phyloP scores from a whole-genome alignment of 2,329 filamentous ascomycete species.

The Colletotrichum siamense region DNA sequence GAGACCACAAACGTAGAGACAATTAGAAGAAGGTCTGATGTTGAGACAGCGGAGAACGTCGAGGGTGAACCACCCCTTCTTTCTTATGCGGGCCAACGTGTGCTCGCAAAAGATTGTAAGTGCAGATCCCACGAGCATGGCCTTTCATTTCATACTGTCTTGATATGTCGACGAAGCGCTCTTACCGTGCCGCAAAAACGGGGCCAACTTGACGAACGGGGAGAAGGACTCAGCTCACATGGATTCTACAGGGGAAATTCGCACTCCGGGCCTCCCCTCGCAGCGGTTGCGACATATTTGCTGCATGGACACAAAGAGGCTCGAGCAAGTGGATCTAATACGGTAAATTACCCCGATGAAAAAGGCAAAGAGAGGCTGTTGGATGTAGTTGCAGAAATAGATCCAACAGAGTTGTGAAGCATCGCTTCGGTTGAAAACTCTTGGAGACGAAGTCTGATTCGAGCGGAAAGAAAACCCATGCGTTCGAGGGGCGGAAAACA shows the following conservation, averaged over 20 bases:
- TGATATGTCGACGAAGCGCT: neutral
- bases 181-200: neutral
- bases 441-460: neutral
- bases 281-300: neutral
- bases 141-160: rapidly evolving
- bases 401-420: neutral
- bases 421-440: neutral
- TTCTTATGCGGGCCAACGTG: neutral
- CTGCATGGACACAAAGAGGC: neutral
- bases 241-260: rapidly evolving
- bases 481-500: neutral
- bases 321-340: neutral
- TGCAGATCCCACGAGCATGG: neutral
- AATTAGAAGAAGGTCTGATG: neutral
- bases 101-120: neutral
- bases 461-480: neutral
- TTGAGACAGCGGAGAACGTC: neutral
- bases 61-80: neutral
- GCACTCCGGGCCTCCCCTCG: neutral
- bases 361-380: neutral
- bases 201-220: rapidly evolving
- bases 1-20: neutral
- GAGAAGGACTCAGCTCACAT: neutral
- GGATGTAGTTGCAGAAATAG: neutral
- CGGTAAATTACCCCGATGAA: rapidly evolving